Evolutionary conservation across 345 rosid genomes (phyloP).

Genomic region (Moricandia arvensis): DNA sequence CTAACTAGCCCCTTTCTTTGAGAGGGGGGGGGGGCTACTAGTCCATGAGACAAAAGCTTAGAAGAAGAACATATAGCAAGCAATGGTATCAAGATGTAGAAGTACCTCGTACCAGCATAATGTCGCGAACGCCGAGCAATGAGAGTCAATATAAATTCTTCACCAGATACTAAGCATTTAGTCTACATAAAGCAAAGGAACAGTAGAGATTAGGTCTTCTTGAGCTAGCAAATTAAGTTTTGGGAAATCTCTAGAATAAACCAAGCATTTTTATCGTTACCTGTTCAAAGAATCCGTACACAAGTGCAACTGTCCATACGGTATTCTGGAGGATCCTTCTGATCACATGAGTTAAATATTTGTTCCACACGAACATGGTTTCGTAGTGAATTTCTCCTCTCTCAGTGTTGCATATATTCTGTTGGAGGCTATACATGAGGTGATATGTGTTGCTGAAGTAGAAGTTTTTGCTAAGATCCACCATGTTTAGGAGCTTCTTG

Average conservation of each 20-base stretch:
- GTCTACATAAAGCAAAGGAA: slow-evolving; percentile 43
- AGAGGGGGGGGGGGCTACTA: not conserved
- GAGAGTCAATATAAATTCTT: slow-evolving; percentile 60
- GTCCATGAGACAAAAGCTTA: slow-evolving; percentile 14
- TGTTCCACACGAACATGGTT: slow-evolving; percentile 90
- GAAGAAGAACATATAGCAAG: not conserved
- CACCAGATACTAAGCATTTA: slow-evolving; percentile 55
- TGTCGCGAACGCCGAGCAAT: slow-evolving; percentile 94
- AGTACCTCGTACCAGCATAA: slow-evolving; percentile 96
- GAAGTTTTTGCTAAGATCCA: slow-evolving; percentile 94
- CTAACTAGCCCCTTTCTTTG: not conserved
- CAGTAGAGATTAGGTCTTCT: not conserved
- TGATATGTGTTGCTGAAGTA: slow-evolving; percentile 93
- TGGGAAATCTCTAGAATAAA: not conserved
- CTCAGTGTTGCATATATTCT: slow-evolving; percentile 48
- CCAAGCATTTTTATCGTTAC: slow-evolving; percentile 34
- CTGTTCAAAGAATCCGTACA: slow-evolving; percentile 93
- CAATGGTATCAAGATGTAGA: not conserved
- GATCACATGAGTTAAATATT: slow-evolving; percentile 67
- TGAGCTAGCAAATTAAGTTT: too few relatives aligned
- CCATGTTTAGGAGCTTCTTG: slow-evolving; percentile 78
- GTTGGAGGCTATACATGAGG: slow-evolving; percentile 79
- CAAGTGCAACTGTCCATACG: slow-evolving; percentile 84
- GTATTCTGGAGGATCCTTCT: slow-evolving; percentile 59
- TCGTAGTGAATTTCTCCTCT: slow-evolving; percentile 49